Evolutionary conservation across 495 filamentous ascomycete species (phyloP), one percentile per base, ranked within the genome.

Genomic region (Penicillium canariense): DNA sequence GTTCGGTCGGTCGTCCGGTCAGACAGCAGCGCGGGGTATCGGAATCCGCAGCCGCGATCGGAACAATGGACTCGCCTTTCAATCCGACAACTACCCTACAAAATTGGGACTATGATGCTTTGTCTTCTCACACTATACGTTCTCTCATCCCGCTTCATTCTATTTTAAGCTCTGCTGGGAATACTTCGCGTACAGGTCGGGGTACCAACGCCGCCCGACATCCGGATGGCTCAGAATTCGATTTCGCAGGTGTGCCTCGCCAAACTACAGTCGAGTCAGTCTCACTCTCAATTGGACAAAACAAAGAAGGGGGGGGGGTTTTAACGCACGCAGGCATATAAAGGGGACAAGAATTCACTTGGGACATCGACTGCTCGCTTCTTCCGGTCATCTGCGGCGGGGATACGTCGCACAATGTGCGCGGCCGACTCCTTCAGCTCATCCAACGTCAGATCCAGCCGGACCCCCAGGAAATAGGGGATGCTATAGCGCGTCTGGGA

Each of bases 391-490:
- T 76, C 66, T 0, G 68, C 65, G 3, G 63, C 58, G 0, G 74
- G 73, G 15, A 76, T 71, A 3, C 58, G 58, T 2, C 51, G 45
- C 18, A 73, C 68, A 50, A 77, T 75, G 39, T 76, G 70, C 1
- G 62, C 58, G 2, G 73, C 73, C 0, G 70, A 70, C 26, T 69
- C 59, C 15, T 70, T 52, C 9, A 76, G 63, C 39, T 71, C 46
- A 0, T 64, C 88, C 60, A 96, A 90, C n/a, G 81, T 84, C 4
- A 90, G 81, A 60, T 93, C 89, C 53, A 90, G 82, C 53, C 86
- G 80, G 39, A 96, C 90, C 3, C 88, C 91, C 54, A 95, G 88
- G 71, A 97, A 97, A 73, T 95, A 97, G 0, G 92, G 91, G 46
- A 96, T 88, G 34, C 82, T 87, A 65, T 84, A 94, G 45, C 92